Evolutionary conservation across 1,284 basidiomycete genomes (phyloP).

Genomic region (Wallemia hederae): DNA sequence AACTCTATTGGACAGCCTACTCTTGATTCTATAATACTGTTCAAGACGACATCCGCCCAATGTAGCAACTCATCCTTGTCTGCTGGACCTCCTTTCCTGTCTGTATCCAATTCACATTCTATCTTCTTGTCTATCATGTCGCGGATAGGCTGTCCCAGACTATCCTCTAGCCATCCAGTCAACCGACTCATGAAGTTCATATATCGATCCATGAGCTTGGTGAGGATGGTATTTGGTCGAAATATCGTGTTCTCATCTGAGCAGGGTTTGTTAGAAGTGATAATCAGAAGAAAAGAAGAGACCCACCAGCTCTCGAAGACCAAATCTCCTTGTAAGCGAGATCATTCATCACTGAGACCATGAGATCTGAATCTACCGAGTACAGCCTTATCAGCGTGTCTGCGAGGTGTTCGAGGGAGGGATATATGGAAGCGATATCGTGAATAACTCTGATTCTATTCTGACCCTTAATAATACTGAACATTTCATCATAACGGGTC

Average conservation of each 20-base stretch:
- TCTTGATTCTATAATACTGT: not conserved
- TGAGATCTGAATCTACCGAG: not conserved
- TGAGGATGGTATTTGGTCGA: not conserved
- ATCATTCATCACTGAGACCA: not conserved
- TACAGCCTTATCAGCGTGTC: not conserved
- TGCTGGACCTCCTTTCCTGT: not conserved
- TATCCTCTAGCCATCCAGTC: not conserved
- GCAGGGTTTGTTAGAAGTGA: not conserved
- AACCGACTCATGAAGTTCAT: slow-evolving; percentile 1
- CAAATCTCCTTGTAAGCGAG: not conserved
- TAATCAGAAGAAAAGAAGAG: not conserved
- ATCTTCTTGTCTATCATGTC: not conserved
- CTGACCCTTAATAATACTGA: not conserved
- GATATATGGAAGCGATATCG: not conserved
- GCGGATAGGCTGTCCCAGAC: not conserved
- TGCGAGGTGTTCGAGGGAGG: not conserved
- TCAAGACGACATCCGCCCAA: not conserved
- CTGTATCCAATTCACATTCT: slow-evolving; percentile 1
- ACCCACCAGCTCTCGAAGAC: not conserved
- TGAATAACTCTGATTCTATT: not conserved
- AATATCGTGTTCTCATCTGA: slow-evolving; percentile 1
- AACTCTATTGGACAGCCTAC: not conserved
- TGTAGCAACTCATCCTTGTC: not conserved
- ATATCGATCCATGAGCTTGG: not conserved
- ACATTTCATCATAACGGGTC: not conserved